Evolutionary conservation across 1,139 yeast genomes (phyloP), one percentile per base, ranked within the genome.

Genomic region (Scheffersomyces stambukii): DNA sequence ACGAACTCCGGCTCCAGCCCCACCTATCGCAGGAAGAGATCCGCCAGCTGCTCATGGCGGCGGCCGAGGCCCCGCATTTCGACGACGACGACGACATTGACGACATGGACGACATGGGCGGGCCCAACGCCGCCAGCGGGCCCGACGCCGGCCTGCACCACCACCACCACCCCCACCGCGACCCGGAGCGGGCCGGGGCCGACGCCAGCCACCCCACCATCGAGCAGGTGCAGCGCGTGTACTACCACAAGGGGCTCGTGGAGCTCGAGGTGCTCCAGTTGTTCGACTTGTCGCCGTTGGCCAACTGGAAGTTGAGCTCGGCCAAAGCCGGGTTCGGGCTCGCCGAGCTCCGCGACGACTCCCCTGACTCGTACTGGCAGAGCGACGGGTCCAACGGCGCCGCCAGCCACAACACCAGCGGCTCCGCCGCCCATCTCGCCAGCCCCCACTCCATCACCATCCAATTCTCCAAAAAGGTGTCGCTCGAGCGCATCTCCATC

Each of bases 261-360:
- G 76, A 73, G 31, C 52, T 81, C 37, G 89, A 81, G 36, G 54
- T 58, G 4, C 46, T 65, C 18, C 88, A 84, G 8, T 48, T 77
- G 10, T 59, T 71, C 4, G 96, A 91, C 50, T 70, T 91, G 11
- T 86, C 95, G 2, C 77, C 81, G 7, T 58, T 83, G 17, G 97
- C 95, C 0, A 70, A 80, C 21, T 91, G 98, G 97, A 73, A 78
- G 25, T 77, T 86, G 0, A 83, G 95, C 1, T 81, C 95, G 0
- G 61, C 37, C 45, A 91, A 89, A 44, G 72, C 71, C 13, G 94
- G 91, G 0, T 77, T 66, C 43, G 94, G 93, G 0, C 66, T 86
- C 8, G 60, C 60, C 13, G 81, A 81, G 42, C 63, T 91, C 8
- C 61, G 93, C 19, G 86, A 83, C 31, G 93, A 85, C 46, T 72